Evolutionary conservation across 1,284 basidiomycete genomes (phyloP), one percentile per base, ranked within the genome.

Genomic region (Sporisorium reilianum): DNA sequence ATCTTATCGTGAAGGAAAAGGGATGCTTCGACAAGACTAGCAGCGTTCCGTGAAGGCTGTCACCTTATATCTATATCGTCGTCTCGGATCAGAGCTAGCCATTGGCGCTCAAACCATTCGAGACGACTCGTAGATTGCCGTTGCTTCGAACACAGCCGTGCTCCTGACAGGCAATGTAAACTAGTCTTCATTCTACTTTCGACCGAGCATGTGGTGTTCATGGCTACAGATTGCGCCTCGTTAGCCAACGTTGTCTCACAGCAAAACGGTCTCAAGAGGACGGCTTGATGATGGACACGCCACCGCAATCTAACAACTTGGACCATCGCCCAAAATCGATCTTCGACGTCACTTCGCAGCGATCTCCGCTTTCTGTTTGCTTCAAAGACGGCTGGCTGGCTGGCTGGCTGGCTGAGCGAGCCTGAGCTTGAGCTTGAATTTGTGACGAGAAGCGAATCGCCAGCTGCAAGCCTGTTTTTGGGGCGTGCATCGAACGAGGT

Each of bases 311-410:
- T 48, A 60, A 20, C 26, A 14, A 5, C 2, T 8, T n/a, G 7
- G 38, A n/a, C 23, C 41, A 48, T 16, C 1, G n/a, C 3, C 12
- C 12, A 20, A 10, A 11, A 3, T 23, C 22, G 9, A 32, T 36
- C 22, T 11, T 55, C 67, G 67, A 70, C 62, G 67, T 70, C 67
- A 70, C 57, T 55, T 16, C 38, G 67, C 67, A 70, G 67, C 62
- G 57, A 64, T 64, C 62, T 62, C 45, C 34, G 23, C 18, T 6
- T 20, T 28, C 36, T n/a, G 44, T 26, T n/a, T 23, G 51, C 30
- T 25, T 11, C 20, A 40, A n/a, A 20, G n/a, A n/a, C 12, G 18
- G 42, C 41, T 9, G 28, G 28, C 28, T 30, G 28, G 28, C 28
- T n/a, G 18, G 42, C 41, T 9, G 28, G 28, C 28, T 30, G 28